Base-by-base conservation (phyloP, 2,329 filamentous ascomycete genomes). In the Purpureocillium takamizusanense region DNA sequence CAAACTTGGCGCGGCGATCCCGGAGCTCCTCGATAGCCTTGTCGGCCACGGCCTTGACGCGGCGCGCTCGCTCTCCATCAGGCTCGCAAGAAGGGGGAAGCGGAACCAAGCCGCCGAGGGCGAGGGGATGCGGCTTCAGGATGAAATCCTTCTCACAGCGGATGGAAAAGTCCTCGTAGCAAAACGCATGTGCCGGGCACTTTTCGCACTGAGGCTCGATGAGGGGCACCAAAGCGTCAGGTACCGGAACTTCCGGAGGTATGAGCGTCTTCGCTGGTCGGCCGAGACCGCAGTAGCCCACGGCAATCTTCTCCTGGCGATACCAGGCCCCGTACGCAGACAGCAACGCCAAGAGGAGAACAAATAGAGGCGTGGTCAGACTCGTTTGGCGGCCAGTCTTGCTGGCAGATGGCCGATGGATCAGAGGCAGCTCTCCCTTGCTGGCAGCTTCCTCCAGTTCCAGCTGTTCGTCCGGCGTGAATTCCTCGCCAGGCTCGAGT, bases 241-340 rank as follows among this genome's bases (percentile, higher is more conserved):
- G 89, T 14, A 95, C 60, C 1, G 66, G 62, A 29, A 70, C 51
- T 17, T 71, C 60, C 10, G 59, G 55, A 10, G 72, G 71, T 14
- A 77, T 57, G 23, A 78, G 54, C 46, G 67, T 54, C 25, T 62
- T 67, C 2, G 70, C 75, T 35, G 77, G 69, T 38, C 81, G 76
- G 17, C 84, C 92, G 38, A 94, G 75, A 11, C 89, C 88, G 56
- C 92, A 98, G 56, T 94, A 98, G 27, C 94, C 92, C 15, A 97
- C 86, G 13, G 86, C 83, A n/a, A 95, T 69, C 70, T 97, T 97
- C 62, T 98, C 92, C 56, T 95, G 86, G 35, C 90, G 74, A 67
- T 89, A 98, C 76, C 89, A 92, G 8, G 76, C 76, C 23, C 73
- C 83, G 46, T 94, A 86, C 1, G 82, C 78, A 25, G 74, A 74